Evolutionary conservation across 2,329 filamentous ascomycete genomes (phyloP).

Genomic region (Neopestalotiopsis sp.): DNA sequence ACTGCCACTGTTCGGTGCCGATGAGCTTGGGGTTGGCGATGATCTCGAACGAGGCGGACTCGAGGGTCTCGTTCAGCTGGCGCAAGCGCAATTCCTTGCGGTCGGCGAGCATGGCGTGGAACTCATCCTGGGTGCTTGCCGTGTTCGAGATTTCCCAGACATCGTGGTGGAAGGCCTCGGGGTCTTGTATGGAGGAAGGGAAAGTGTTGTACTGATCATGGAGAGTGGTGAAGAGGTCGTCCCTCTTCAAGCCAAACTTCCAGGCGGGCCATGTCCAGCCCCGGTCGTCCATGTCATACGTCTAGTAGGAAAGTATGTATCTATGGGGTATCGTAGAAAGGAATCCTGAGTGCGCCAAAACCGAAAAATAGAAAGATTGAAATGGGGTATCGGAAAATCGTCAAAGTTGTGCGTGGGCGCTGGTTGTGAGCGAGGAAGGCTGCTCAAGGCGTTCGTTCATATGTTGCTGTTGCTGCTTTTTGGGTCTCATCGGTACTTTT

Average conservation of each 20-base stretch:
- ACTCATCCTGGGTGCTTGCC: constrained; percentile 57
- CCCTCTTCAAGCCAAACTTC: constrained; percentile 68
- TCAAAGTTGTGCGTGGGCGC: not conserved
- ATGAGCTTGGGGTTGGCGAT: constrained; percentile 65
- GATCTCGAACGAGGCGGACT: constrained; percentile 65
- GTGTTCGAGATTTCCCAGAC: constrained; percentile 62
- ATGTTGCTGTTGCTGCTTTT: constrained; percentile 23
- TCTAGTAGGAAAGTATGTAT: constrained; percentile 31
- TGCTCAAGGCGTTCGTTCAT: constrained; percentile 9
- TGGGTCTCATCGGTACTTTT: constrained; percentile 29
- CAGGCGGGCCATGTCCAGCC: constrained; percentile 62
- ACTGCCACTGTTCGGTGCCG: constrained; percentile 64
- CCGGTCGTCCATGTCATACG: constrained; percentile 57
- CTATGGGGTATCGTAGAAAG: constrained; percentile 19
- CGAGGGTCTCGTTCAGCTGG: constrained; percentile 61
- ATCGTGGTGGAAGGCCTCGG: constrained; percentile 66
- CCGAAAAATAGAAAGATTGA: constrained; percentile 16
- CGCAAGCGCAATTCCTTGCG: constrained; percentile 59
- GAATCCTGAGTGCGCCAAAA: constrained; percentile 9
- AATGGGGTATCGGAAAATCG: constrained; percentile 7
- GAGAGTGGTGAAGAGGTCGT: constrained; percentile 62
- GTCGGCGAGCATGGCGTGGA: constrained; percentile 58
- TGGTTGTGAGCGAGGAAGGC: constrained; percentile 4
- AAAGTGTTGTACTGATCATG: constrained; percentile 67
- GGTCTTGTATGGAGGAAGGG: constrained; percentile 60